Evolutionary conservation across 108 stramenopile genomes (phyloP).

Genomic region (Pseudonitzschia multistriata): DNA sequence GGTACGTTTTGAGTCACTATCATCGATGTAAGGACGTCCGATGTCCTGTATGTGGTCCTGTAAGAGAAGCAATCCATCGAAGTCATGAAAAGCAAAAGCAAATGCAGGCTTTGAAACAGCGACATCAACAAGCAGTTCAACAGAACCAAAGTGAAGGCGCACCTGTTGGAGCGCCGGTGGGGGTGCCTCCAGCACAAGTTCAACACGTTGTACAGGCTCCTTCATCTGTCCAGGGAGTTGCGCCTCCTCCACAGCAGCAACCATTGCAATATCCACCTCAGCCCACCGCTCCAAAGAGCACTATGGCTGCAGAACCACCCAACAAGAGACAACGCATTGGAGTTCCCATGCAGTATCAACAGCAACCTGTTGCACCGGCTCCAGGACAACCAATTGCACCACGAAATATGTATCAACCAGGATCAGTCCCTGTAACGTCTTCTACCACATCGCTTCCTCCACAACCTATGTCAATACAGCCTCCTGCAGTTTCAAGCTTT

Average conservation of each 20-base stretch:
- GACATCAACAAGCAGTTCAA: conserved; percentile 74
- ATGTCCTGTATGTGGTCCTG: conserved; percentile 99
- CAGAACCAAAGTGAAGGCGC: conserved; percentile 30
- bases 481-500: conserved; percentile 4
- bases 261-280: conserved; percentile 29
- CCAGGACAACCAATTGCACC: conserved; percentile 37
- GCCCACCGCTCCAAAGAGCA: neutral
- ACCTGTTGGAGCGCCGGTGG: conserved; percentile 15
- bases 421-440: conserved; percentile 21
- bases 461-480: conserved; percentile 22
- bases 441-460: neutral
- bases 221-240: conserved; percentile 16
- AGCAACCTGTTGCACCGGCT: conserved; percentile 14
- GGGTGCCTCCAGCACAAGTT: conserved; percentile 14
- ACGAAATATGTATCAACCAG: conserved; percentile 47
- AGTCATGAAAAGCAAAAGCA: conserved; percentile 94
- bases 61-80: conserved; percentile 95
- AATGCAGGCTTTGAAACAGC: conserved; percentile 83
- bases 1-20: conserved; percentile 98
- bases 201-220: conserved; percentile 19
- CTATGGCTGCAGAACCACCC: conserved; percentile 25
- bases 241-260: conserved; percentile 32
- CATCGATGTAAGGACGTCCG: conserved; percentile 96
- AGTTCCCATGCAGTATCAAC: conserved; percentile 23
- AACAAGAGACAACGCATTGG: conserved; percentile 38